A percentile compares a stretch with the other conserved stretches of the same genome.
Evolutionary conservation across 2,329 filamentous ascomycete species (phyloP).

Genomic region (Trichoderma cornu-damae): DNA sequence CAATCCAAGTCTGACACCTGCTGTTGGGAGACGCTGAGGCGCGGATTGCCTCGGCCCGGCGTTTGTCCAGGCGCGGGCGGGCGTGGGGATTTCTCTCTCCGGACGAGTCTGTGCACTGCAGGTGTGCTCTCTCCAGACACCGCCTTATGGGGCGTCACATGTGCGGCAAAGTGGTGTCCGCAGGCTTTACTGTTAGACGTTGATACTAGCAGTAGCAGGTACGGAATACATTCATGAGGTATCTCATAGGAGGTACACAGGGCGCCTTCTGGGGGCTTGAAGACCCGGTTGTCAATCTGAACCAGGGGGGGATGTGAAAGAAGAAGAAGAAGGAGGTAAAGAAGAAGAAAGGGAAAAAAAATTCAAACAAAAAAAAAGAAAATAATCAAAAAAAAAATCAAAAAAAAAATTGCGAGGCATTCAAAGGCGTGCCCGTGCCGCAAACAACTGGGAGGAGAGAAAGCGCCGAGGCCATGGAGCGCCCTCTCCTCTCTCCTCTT

Average conservation of each 20-base stretch:
- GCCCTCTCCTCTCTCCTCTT: too few species aligned
- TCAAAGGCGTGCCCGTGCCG: background rate
- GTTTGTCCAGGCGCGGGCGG: background rate
- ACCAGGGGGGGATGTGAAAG: background rate
- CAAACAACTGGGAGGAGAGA: slow-evolving; percentile 14
- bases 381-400: too few species aligned
- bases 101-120: too few species aligned
- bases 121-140: background rate
- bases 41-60: background rate
- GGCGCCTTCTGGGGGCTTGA: slow-evolving; percentile 14
- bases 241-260: background rate
- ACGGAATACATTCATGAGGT: background rate
- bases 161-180: too few species aligned
- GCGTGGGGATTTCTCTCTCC: too few species aligned
- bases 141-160: background rate
- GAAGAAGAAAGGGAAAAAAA: too few species aligned
- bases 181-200: too few species aligned
- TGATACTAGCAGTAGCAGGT: too few species aligned
- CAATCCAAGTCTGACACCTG: too few species aligned
- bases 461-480: slow-evolving; percentile 11
- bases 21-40: too few species aligned
- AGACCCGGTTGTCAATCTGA: background rate
- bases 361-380: too few species aligned
- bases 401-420: slow-evolving; percentile 2
- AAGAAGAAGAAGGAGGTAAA: too few species aligned